These are phyloP conservation scores for Petasospora fabianii DNA, from an alignment of 1,139 yeast genomes.

Conservation along the genomic window DNA sequence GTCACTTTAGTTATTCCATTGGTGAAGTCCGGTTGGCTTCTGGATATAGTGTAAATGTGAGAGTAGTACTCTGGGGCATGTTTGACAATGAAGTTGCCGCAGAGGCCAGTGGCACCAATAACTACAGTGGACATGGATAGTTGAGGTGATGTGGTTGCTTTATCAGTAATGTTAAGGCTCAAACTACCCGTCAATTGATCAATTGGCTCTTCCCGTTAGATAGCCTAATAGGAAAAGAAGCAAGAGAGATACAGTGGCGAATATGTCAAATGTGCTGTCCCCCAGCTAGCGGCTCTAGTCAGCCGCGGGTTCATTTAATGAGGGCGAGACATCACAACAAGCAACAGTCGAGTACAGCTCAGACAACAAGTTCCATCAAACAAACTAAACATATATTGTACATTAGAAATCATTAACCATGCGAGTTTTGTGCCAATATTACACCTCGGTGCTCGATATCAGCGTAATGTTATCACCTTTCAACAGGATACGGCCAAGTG, in stretches of 20 bases:
- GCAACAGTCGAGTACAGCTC: too few species aligned
- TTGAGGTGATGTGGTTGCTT: too few species aligned
- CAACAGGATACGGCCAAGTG: conserved; percentile 60
- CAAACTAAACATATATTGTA: not conserved
- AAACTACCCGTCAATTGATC: too few species aligned
- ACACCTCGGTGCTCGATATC: conserved; percentile 42
- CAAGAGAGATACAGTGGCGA: too few species aligned
- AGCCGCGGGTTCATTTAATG: too few species aligned
- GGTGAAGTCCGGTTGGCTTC: conserved; percentile 33
- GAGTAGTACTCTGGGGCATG: conserved; percentile 33
- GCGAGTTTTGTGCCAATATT: not conserved
- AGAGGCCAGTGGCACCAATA: conserved; percentile 62
- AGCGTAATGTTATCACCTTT: conserved; percentile 94
- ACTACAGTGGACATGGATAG: conserved; percentile 29
- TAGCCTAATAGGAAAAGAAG: too few species aligned
- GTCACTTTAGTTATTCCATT: conserved; percentile 1
- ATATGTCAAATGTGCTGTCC: too few species aligned
- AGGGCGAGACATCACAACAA: too few species aligned
- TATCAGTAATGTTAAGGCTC: too few species aligned
- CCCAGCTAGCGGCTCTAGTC: too few species aligned
- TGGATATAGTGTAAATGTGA: conserved; percentile 43
- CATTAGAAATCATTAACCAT: not conserved
- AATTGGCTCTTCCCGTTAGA: too few species aligned
- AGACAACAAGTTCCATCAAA: not conserved
- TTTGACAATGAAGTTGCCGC: conserved; percentile 47